Evolutionary conservation across 192 early-diverging fungal genomes (phyloP).

Genomic region (Powellomyces hirtus): DNA sequence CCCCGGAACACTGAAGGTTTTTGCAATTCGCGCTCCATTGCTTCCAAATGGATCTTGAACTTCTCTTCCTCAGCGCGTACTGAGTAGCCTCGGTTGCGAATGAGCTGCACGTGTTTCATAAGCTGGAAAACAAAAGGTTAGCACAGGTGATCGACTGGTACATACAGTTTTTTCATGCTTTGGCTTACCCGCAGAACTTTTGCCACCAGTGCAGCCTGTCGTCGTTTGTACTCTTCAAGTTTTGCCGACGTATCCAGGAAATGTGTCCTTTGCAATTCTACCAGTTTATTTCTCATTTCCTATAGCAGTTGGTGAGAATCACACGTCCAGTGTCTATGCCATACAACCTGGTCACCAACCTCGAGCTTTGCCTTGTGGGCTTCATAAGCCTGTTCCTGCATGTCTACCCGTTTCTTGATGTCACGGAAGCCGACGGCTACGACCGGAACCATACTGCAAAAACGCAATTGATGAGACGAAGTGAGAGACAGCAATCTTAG

Average conservation of each 20-base stretch:
- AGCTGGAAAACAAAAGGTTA: conserved; percentile 48
- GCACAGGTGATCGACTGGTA: not conserved
- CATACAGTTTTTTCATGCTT: not conserved
- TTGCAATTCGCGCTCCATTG: conserved; percentile 68
- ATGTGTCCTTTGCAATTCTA: conserved; percentile 62
- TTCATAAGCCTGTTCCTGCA: conserved; percentile 67
- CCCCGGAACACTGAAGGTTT: conserved; percentile 80
- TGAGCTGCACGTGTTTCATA: conserved; percentile 81
- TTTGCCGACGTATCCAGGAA: conserved; percentile 69
- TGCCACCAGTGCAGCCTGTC: conserved; percentile 72
- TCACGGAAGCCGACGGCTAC: conserved; percentile 89
- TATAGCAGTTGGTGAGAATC: conserved; percentile 21
- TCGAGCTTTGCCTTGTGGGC: conserved; percentile 71
- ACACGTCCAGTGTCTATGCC: not conserved
- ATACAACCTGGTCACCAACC: conserved; percentile 22
- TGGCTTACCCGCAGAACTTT: conserved; percentile 63
- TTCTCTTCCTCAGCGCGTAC: conserved; percentile 81
- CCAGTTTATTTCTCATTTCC: conserved; percentile 62
- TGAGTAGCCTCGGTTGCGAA: conserved; percentile 78
- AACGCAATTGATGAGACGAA: not conserved
- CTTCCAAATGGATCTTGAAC: conserved; percentile 71
- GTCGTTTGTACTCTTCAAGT: conserved; percentile 75
- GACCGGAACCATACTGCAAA: conserved; percentile 80
- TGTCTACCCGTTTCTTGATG: conserved; percentile 78
- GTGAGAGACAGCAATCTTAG: not conserved